Percentiles rank a stretch among this genome's conserved stretches.
These are phyloP conservation scores for Acacia melanoxylon DNA, from an alignment of 306 rosid genomes.

Conservation along the genomic window DNA sequence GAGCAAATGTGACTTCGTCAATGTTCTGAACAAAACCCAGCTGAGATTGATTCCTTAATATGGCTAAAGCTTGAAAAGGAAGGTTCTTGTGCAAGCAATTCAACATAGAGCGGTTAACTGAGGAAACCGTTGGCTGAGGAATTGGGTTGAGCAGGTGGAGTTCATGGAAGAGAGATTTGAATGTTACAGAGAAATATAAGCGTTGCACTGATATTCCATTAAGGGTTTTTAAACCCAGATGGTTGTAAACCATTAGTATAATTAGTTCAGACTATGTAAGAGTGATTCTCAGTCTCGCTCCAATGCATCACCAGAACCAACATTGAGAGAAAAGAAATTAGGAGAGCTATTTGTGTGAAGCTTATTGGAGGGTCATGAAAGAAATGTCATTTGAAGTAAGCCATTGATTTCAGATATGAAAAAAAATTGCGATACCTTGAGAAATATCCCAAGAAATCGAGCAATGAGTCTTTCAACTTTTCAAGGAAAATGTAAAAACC, in stretches of 20 bases:
- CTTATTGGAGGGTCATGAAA: too few relatives aligned
- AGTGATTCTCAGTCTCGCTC: neutral
- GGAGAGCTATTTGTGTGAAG: too few relatives aligned
- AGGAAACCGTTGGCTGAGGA: constrained; percentile 47
- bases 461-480: constrained; percentile 20
- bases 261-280: neutral
- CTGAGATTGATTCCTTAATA: constrained; percentile 47
- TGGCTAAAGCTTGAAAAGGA: constrained; percentile 51
- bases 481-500: constrained; percentile 39
- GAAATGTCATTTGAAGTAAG: neutral
- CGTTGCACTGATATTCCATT: constrained; percentile 24
- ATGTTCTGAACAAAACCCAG: constrained; percentile 30
- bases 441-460: constrained; percentile 26
- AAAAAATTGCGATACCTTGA: constrained; percentile 32
- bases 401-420: neutral
- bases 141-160: constrained; percentile 51
- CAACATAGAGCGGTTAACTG: constrained; percentile 51
- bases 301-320: neutral
- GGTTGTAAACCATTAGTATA: constrained; percentile 50
- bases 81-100: constrained; percentile 43
- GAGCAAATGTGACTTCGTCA: constrained; percentile 54
- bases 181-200: neutral
- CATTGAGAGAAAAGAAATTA: neutral
- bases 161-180: constrained; percentile 42
- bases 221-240: constrained; percentile 35